Conservation (phyloP, 371 early-diverging fungal species). For the Saksenaea vasiformis region DNA sequence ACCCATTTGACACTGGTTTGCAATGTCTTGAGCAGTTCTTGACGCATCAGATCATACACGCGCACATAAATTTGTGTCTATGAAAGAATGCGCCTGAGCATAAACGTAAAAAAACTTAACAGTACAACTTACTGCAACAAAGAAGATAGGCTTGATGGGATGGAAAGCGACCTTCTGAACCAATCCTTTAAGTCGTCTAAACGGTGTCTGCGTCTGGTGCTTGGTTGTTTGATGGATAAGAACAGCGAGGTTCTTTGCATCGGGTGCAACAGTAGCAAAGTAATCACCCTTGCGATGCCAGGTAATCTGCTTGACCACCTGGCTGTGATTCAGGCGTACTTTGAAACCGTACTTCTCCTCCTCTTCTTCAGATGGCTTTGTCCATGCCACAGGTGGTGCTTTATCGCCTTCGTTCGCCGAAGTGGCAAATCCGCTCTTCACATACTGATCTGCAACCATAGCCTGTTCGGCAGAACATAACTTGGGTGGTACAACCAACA, state of each 20-base stretch:
- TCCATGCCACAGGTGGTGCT: constrained; percentile 56
- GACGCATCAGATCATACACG: constrained; percentile 89
- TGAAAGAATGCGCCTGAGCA: not conserved
- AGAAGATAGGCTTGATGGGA: constrained; percentile 89
- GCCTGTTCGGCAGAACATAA: constrained; percentile 51
- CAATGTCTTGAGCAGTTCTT: constrained; percentile 81
- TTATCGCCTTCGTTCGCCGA: constrained; percentile 28
- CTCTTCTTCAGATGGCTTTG: constrained; percentile 57
- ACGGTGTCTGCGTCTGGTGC: constrained; percentile 87
- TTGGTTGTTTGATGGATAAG: constrained; percentile 92
- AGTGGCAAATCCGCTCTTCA: constrained; percentile 52
- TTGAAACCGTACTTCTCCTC: constrained; percentile 57
- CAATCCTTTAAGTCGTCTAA: constrained; percentile 84
- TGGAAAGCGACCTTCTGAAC: constrained; percentile 93
- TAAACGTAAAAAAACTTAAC: not conserved
- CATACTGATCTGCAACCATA: constrained; percentile 51
- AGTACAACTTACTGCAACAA: constrained; percentile 89
- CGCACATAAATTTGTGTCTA: constrained; percentile 92
- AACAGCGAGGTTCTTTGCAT: constrained; percentile 66
- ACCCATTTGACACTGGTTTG: constrained; percentile 90
- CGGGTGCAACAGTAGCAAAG: constrained; percentile 84
- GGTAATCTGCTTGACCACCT: constrained; percentile 75
- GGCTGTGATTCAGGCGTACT: constrained; percentile 49
- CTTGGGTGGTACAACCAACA: constrained; percentile 57
- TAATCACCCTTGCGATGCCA: constrained; percentile 99